Conservation (phyloP, 2,329 filamentous ascomycete genomes). For the Hypoxylon sp. region DNA sequence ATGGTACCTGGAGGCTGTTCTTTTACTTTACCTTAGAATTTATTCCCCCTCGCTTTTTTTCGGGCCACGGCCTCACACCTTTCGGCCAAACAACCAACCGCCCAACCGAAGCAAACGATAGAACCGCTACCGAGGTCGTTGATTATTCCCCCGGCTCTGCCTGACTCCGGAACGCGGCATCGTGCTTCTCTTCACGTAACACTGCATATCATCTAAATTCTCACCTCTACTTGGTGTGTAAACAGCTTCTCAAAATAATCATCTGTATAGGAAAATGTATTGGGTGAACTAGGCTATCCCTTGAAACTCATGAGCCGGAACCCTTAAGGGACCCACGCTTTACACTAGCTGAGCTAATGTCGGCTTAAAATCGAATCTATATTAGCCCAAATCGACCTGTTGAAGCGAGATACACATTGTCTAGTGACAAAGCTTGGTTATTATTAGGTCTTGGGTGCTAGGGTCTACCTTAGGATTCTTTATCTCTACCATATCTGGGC, state of each 20-base stretch:
- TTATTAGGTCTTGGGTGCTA: conserved; percentile 6
- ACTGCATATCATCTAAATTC: conserved; percentile 17
- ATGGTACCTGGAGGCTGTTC: conserved; percentile 37
- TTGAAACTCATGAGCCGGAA: conserved; percentile 15
- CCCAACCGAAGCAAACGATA: conserved; percentile 36
- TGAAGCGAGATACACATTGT: conserved; percentile 19
- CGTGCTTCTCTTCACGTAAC: conserved; percentile 10
- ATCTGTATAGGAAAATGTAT: not conserved
- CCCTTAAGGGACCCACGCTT: not conserved
- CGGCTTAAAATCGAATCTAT: not conserved
- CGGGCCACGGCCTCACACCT: conserved; percentile 20
- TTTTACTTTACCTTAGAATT: conserved; percentile 6
- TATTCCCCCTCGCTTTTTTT: conserved; percentile 21
- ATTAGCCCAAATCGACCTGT: not conserved
- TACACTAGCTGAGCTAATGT: conserved; percentile 7
- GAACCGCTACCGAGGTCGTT: conserved; percentile 30
- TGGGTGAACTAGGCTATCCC: conserved; percentile 2
- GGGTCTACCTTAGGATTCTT: conserved; percentile 7
- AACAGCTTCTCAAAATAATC: conserved; percentile 9
- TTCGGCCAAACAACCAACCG: conserved; percentile 46
- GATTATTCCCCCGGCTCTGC: conserved; percentile 18
- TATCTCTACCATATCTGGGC: conserved; percentile 2
- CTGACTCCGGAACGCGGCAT: conserved; percentile 20
- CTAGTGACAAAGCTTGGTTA: conserved; percentile 23
- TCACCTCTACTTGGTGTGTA: conserved; percentile 8